These are phyloP conservation scores for Chaetomium olivaceum DNA, from an alignment of 2,329 filamentous ascomycete genomes.

Conservation along the genomic window DNA sequence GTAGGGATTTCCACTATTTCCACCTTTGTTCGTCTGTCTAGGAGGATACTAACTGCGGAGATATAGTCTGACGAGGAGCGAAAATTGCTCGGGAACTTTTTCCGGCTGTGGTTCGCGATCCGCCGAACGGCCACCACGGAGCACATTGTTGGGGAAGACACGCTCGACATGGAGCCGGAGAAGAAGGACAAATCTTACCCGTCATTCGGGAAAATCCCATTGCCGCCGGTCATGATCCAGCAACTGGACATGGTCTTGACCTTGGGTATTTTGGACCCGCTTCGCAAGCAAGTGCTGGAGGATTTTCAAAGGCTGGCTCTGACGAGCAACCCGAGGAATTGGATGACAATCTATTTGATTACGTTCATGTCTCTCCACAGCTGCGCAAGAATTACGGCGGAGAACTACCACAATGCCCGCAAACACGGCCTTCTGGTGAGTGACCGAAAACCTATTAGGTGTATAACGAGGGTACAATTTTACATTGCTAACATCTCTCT, in stretches of 20 bases:
- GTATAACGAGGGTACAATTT: background rate
- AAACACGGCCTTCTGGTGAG: constrained; percentile 22
- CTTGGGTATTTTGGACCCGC: constrained; percentile 19
- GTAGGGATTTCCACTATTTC: background rate
- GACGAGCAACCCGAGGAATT: constrained; percentile 19
- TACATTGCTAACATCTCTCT: background rate
- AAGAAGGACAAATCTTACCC: constrained; percentile 19
- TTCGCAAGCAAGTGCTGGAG: constrained; percentile 24
- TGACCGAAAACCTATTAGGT: background rate
- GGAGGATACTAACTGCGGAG: background rate
- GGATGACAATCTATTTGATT: constrained; percentile 26
- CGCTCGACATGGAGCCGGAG: constrained; percentile 21
- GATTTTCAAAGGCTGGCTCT: constrained; percentile 21
- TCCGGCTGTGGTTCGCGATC: constrained; percentile 20
- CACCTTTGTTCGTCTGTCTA: background rate
- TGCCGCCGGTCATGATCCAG: constrained; percentile 25
- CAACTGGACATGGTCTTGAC: constrained; percentile 26
- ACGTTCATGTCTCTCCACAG: constrained; percentile 25
- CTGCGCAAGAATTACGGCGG: constrained; percentile 18
- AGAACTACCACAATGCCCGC: constrained; percentile 24
- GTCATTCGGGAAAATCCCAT: constrained; percentile 17
- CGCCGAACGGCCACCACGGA: constrained; percentile 21
- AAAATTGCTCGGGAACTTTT: constrained; percentile 15
- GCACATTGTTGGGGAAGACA: constrained; percentile 23
- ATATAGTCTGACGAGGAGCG: constrained; percentile 15